Evolutionary conservation across 1,139 yeast species (phyloP).

Genomic region (Hyphopichia wangnamkhiaoensis): DNA sequence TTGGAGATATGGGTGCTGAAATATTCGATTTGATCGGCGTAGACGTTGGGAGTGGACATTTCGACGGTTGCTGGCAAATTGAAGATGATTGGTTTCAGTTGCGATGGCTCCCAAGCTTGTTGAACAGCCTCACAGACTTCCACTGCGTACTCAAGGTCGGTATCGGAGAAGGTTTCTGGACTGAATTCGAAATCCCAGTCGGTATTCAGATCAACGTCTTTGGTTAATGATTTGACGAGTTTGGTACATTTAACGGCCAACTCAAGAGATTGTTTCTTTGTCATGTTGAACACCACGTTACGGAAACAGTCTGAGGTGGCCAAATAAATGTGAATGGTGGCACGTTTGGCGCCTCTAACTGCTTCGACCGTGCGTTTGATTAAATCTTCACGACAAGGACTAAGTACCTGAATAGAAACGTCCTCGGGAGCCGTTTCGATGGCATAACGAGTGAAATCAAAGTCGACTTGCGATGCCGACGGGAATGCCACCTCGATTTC

Average conservation of each 20-base stretch:
- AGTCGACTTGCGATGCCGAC: conserved; percentile 92
- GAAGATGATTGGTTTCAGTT: conserved; percentile 83
- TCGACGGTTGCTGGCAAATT: conserved; percentile 99
- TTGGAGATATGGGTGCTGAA: conserved; percentile 76
- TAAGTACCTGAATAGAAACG: conserved; percentile 86
- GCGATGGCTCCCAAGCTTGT: conserved; percentile 87
- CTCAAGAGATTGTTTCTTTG: conserved; percentile 73
- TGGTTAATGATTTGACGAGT: conserved; percentile 78
- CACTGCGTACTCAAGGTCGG: conserved; percentile 79
- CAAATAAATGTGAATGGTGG: conserved; percentile 86
- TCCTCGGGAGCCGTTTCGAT: conserved; percentile 92
- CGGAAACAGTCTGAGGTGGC: conserved; percentile 93
- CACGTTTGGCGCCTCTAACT: conserved; percentile 83
- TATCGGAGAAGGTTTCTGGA: conserved; percentile 93
- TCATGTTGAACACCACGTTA: conserved; percentile 85
- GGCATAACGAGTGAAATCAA: conserved; percentile 92
- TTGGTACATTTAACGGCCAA: conserved; percentile 84
- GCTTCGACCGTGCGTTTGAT: conserved; percentile 89
- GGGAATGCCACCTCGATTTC: conserved; percentile 98
- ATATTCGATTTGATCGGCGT: conserved; percentile 95
- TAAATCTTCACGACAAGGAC: conserved; percentile 90
- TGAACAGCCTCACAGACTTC: conserved; percentile 95
- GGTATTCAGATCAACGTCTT: conserved; percentile 74
- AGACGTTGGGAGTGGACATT: conserved; percentile 89
- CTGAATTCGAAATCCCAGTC: conserved; percentile 91